Percentiles rank a stretch among this genome's conserved stretches.
phyloP scores from a whole-genome alignment of 495 filamentous ascomycete genomes.

The Hypoxylon trugodes region DNA sequence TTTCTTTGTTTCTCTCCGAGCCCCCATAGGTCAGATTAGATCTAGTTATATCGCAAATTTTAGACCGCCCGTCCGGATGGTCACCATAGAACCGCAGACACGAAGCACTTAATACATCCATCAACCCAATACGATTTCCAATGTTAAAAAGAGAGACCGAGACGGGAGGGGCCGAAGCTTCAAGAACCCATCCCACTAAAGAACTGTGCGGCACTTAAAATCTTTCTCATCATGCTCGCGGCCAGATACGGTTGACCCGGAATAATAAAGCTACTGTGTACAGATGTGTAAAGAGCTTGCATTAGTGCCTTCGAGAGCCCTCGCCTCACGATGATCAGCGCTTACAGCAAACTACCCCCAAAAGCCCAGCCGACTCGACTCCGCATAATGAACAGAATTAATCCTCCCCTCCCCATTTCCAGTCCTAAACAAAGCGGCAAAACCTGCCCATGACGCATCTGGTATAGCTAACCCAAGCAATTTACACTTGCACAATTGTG shows the following conservation, averaged over 20 bases:
- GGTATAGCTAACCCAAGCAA: constrained; percentile 13
- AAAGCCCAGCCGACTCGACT: constrained; percentile 26
- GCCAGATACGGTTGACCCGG: constrained; percentile 31
- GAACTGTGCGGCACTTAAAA: constrained; percentile 6
- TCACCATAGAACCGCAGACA: constrained; percentile 18
- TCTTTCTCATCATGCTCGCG: constrained; percentile 29
- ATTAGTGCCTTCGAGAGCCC: constrained; percentile 32
- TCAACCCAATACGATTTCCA: constrained; percentile 18
- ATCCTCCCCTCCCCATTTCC: constrained; percentile 3
- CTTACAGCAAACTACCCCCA: constrained; percentile 25
- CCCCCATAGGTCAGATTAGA: constrained; percentile 14
- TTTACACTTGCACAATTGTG: too few relatives aligned
- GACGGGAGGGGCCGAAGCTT: neutral
- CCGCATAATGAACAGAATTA: constrained; percentile 33
- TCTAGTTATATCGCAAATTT: constrained; percentile 9
- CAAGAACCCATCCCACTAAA: constrained; percentile 2
- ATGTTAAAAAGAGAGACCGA: neutral
- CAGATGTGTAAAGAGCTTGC: constrained; percentile 38
- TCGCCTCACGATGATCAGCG: constrained; percentile 39
- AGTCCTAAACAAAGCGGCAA: constrained; percentile 21
- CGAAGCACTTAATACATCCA: constrained; percentile 21
- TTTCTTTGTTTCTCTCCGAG: neutral
- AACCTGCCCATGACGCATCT: constrained; percentile 11
- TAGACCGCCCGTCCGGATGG: constrained; percentile 12
- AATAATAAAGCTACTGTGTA: constrained; percentile 18